Conservation (phyloP, 2,329 filamentous ascomycete genomes). For the Arthrobotrys pseudoclavata region DNA sequence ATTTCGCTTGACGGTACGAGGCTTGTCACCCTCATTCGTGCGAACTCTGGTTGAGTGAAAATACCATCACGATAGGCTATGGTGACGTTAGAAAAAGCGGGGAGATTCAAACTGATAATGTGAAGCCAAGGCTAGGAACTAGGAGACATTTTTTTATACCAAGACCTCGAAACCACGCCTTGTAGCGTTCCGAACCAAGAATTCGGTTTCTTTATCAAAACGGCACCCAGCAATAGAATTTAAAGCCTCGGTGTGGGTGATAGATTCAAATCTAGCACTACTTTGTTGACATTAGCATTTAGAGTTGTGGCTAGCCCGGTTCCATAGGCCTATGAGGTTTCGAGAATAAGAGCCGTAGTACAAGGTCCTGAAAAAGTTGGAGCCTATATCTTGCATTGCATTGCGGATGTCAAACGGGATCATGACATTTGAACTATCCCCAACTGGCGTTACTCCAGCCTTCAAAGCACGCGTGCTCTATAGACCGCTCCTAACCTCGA, state of each 20-base stretch:
- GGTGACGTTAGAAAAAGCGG: conserved; percentile 11
- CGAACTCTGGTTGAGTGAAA: conserved; percentile 1
- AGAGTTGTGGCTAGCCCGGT: not conserved
- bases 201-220: not conserved
- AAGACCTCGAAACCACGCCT: not conserved
- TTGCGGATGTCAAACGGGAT: conserved; percentile 12
- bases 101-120: not conserved
- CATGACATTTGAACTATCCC: conserved; percentile 17
- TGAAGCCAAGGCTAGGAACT: conserved; percentile 7
- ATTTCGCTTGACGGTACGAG: not conserved
- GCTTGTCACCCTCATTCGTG: not conserved
- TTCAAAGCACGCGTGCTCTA: conserved; percentile 1
- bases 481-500: not conserved
- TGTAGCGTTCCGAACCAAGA: conserved; percentile 1
- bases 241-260: conserved; percentile 1
- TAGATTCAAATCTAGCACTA: not conserved
- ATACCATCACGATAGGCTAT: not conserved
- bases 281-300: not conserved
- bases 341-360: not conserved
- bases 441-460: not conserved
- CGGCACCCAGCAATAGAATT: not conserved
- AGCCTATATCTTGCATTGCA: conserved; percentile 25
- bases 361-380: conserved; percentile 6
- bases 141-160: conserved; percentile 7
- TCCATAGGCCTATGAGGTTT: not conserved